These are phyloP conservation scores for Thermochaetoides dissita DNA, from an alignment of 2,329 filamentous ascomycete species.

Conservation along the genomic window DNA sequence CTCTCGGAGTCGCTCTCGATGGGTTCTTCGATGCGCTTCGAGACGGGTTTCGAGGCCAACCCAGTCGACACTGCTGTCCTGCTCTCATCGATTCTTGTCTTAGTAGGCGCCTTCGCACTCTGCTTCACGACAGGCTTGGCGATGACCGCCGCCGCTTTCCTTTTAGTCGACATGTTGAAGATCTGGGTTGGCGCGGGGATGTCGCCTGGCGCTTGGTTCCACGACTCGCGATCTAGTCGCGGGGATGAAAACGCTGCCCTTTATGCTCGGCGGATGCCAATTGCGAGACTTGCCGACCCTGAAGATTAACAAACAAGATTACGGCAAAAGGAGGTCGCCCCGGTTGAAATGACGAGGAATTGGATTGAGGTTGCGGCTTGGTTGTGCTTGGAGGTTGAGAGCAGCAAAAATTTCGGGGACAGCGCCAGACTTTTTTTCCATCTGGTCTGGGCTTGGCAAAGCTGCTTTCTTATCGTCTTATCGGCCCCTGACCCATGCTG, in stretches of 20 bases:
- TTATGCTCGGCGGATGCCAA: no score
- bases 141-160: constrained; percentile 44
- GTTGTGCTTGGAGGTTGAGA: no score
- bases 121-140: constrained; percentile 40
- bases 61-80: constrained; percentile 37
- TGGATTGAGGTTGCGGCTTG: neutral
- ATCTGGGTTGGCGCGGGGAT: neutral
- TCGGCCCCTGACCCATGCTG: no score
- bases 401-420: constrained; percentile 10
- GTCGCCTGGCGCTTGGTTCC: neutral
- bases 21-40: constrained; percentile 21
- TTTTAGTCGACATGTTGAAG: constrained; percentile 42
- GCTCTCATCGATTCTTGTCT: constrained; percentile 43
- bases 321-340: no score
- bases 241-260: no score
- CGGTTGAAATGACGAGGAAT: neutral
- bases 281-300: no score
- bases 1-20: constrained; percentile 43
- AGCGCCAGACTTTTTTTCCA: constrained; percentile 14
- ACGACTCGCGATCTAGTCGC: no score
- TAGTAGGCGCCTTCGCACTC: constrained; percentile 36
- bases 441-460: constrained; percentile 1
- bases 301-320: no score
- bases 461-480: no score
- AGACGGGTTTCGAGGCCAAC: constrained; percentile 19